Conservation (phyloP, 192 early-diverging fungal genomes). For the Gryganskiella cystojenkinii region DNA sequence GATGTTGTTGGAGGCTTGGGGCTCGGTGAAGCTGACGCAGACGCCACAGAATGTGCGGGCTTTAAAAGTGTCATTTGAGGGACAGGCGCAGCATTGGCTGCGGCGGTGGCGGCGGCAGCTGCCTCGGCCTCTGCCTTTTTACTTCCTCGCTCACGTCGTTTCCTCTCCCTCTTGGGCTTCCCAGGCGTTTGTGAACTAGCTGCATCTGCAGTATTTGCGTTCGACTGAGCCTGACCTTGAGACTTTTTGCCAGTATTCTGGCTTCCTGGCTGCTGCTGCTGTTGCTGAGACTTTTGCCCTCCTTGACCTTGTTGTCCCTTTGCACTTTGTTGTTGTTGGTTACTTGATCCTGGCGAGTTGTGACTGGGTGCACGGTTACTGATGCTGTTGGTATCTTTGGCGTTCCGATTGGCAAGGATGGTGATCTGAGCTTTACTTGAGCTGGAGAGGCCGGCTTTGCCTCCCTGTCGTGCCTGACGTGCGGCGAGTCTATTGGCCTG, state of each 20-base stretch:
- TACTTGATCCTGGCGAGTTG: background rate
- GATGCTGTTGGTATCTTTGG: conserved; percentile 16
- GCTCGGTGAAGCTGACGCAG: background rate
- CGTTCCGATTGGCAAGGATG: conserved; percentile 36
- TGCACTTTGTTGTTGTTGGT: background rate
- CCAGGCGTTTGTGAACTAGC: conserved; percentile 9
- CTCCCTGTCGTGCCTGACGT: conserved; percentile 39
- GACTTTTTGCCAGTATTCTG: conserved; percentile 3
- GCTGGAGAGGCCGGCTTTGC: conserved; percentile 33
- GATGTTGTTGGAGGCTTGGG: background rate
- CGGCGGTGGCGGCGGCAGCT: background rate
- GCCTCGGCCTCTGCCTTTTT: conserved; percentile 19
- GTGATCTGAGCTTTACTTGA: conserved; percentile 37
- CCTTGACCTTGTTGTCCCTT: background rate
- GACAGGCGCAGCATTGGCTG: background rate
- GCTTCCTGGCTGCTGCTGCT: background rate
- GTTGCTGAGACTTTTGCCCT: too few relatives aligned
- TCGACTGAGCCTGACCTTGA: too few relatives aligned
- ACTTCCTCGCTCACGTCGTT: conserved; percentile 30
- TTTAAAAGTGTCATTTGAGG: conserved; percentile 46
- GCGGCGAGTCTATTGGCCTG: conserved; percentile 43
- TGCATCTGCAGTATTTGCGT: background rate
- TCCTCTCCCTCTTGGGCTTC: conserved; percentile 47
- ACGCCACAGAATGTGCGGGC: conserved; percentile 5
- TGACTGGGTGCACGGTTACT: background rate